phyloP scores from a whole-genome alignment of 495 filamentous ascomycete genomes.

The Penicillium canescens region DNA sequence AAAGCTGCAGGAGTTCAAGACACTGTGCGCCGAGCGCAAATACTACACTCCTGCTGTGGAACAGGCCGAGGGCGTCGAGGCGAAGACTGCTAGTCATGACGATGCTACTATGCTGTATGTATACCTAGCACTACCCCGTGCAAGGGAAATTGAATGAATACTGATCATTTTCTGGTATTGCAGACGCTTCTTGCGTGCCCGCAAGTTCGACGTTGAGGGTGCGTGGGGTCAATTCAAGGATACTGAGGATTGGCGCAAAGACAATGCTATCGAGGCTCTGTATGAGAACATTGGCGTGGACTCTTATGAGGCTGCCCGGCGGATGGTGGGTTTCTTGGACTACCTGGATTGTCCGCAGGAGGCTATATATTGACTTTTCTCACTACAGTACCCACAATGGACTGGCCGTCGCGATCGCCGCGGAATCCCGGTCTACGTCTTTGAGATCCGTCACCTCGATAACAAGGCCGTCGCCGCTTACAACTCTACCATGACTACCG shows the following conservation, averaged over 20 bases:
- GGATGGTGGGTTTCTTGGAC: conserved; percentile 57
- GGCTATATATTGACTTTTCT: neutral
- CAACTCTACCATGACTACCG: conserved; percentile 58
- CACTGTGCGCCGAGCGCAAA: conserved; percentile 58
- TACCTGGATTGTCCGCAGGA: neutral
- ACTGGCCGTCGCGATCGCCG: conserved; percentile 83
- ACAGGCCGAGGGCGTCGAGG: conserved; percentile 29
- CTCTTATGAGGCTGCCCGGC: conserved; percentile 75
- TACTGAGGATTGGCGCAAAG: conserved; percentile 83
- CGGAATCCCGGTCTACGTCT: conserved; percentile 88
- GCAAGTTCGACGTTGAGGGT: conserved; percentile 68
- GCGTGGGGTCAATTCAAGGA: conserved; percentile 84
- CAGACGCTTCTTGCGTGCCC: conserved; percentile 79
- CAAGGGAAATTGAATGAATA: neutral
- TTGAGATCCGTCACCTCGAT: conserved; percentile 79
- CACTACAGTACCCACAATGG: conserved; percentile 82
- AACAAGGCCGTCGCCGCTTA: conserved; percentile 77
- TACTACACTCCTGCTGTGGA: conserved; percentile 59
- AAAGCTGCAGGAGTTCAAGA: conserved; percentile 68
- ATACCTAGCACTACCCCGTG: neutral
- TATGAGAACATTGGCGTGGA: conserved; percentile 79
- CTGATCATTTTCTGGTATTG: conserved; percentile 6
- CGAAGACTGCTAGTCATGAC: conserved; percentile 61
- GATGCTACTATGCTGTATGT: conserved; percentile 80
- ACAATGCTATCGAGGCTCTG: conserved; percentile 70